Evolutionary conservation across 495 filamentous ascomycete genomes (phyloP), one percentile per base, ranked within the genome.

Genomic region (Stereocaulon alpinum): DNA sequence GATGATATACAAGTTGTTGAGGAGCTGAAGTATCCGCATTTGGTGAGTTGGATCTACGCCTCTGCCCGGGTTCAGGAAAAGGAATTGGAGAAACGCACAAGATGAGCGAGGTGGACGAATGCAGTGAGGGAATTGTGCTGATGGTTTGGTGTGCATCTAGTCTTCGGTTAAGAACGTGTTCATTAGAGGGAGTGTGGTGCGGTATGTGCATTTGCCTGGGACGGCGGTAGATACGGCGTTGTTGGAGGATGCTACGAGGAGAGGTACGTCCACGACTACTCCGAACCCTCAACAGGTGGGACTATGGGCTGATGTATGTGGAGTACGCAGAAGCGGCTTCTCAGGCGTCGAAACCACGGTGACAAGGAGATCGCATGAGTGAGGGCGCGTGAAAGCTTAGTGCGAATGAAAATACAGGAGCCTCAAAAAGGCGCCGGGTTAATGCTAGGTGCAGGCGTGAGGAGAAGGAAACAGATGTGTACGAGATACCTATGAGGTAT

Each of bases 141-240:
- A 52, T 27, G 0, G 14, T 27, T 14, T 15, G 37, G 12, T 24
- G 27, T 44, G 24, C 0, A 40, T 9, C 20, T 56, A 84, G 81
- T 85, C 82, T 37, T 93, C 91, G n/a, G 90, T 95, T 58, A 95
- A 94, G 76, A 97, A 95, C 68, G 89, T 97, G 71, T 98, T 98
- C 70, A 97, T 97, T 68, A 82, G 93, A 66, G 93, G 93, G 7
- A 95, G 90, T 56, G 93, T 97, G 32, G 93, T 98, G 58, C 82
- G 93, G 61, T 98, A 97, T 69, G 91, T 98, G 59, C 87, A 97
- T 69, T 73, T 98, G 58, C 94, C 93, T 0, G 81, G 83, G n/a
- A 81, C 76, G 32, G 86, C 88, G 44, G 91, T 98, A 27, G 93
- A 98, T 70, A 86, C 90, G 14, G 86, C 86, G 32, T 72, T 99